A percentile compares a stretch with the other conserved stretches of the same genome.
phyloP scores from a whole-genome alignment of 1,139 yeast species.

The Entelexis paramagnoliae region DNA sequence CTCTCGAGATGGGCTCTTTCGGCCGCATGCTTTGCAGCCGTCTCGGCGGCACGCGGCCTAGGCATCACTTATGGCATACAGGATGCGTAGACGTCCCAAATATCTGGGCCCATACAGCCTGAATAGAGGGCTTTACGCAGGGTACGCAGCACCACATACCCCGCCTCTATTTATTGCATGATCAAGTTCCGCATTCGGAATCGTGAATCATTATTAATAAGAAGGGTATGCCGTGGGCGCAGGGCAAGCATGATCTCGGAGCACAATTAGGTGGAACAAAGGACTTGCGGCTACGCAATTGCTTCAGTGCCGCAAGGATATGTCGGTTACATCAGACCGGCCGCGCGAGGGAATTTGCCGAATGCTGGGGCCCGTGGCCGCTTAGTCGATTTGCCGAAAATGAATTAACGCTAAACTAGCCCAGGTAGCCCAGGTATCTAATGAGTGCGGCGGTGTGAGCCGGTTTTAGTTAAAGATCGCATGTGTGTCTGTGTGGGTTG shows the following conservation, averaged over 20 bases:
- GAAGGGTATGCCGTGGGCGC: neutral
- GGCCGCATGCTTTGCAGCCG: too few relatives aligned
- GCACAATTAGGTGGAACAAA: neutral
- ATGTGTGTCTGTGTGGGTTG: too few relatives aligned
- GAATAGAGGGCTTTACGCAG: neutral
- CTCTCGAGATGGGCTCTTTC: too few relatives aligned
- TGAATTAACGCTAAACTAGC: too few relatives aligned
- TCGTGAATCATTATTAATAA: neutral
- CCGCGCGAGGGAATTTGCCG: neutral
- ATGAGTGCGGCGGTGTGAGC: neutral
- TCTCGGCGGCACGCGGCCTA: too few relatives aligned
- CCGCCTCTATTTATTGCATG: slow-evolving; percentile 9
- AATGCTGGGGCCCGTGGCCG: neutral
- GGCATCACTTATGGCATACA: too few relatives aligned
- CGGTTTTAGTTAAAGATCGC: too few relatives aligned
- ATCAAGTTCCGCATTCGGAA: slow-evolving; percentile 5
- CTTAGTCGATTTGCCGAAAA: neutral
- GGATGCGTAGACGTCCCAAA: too few relatives aligned
- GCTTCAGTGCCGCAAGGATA: slow-evolving; percentile 4
- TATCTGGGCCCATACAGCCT: too few relatives aligned
- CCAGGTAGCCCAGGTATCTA: too few relatives aligned
- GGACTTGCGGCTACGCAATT: slow-evolving; percentile 6
- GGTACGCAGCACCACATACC: neutral
- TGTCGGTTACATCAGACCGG: neutral
- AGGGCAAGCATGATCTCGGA: neutral